Base-by-base conservation (phyloP, 768 basidiomycete genomes). In the Kwoniella dejecticola region DNA sequence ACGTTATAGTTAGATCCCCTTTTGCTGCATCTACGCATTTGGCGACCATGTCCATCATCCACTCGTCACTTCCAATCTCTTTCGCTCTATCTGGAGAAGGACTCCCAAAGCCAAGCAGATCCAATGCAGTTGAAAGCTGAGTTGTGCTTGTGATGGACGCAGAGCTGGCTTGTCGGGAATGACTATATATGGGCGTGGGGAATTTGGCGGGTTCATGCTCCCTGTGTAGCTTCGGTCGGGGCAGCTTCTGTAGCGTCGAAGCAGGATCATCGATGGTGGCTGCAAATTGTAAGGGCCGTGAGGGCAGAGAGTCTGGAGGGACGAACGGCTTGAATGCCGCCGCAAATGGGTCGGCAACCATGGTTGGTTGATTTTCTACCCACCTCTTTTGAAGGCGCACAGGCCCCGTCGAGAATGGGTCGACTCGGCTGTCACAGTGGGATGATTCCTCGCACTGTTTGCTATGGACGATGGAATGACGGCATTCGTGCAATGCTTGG, bases 31-130 rank as follows among this genome's bases (percentile, higher is more conserved):
- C 73, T 7, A 74, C 60, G 54, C 71, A 74, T 26, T 57, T 49
- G 8, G 67, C 66, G 7, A 77, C 69, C 44, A 64, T 52, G 29
- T 38, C 60, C 3, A 49, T 53, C 75, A 77, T 71, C 75, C 75
- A 77, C 31, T 74, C 67, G 61, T 77, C 75, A 49, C 67, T 70
- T 21, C 74, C 74, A 1, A 65, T 30, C 36, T 57, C 52, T 36
- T 30, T 27, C 2, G 15, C 24, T 27, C 36, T 52, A 13, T n/a
- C 30, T 11, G 38, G 47, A 7, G 24, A 23, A 12, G 44, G 26
- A 47, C 44, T 46, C 2, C 46, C 53, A 27, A 54, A 40, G 7
- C 46, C 54, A 6, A 40, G 15, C 2, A 41, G 21, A 7, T 50
- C 53, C 21, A 45, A 23, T 3, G 42, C 30, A 17, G 23, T 31